Base-by-base conservation (phyloP, 108 stramenopile genomes). In the Discostella stelligeroides region DNA sequence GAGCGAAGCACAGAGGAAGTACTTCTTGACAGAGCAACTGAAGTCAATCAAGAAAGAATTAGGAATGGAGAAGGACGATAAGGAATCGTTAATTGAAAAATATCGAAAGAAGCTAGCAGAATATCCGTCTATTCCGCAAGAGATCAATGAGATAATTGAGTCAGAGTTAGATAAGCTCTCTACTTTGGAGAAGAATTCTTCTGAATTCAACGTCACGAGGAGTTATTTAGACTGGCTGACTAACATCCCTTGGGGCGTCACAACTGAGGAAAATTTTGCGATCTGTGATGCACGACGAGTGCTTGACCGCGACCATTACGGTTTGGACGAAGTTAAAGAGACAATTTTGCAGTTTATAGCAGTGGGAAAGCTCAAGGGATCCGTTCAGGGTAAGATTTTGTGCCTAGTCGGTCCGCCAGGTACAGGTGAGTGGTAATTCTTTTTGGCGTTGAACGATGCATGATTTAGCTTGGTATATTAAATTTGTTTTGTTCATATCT, bases 21-120 rank as follows among this genome's bases (percentile, higher is more conserved):
- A 98, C 82, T 95, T 99, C 68, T 77, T 99, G 42, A 94, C 65
- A 57, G 97, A 99, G 78, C 98, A 99, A 81, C 88, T 98, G 47
- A 98, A 99, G 72, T 90, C 84, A n/a, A 99, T 99, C 76, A 98
- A 99, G 79, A 97, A 97, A 75, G 98, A 98, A 82, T 84, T 99
- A 17, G 98, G 98, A n/a, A 91, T 98, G 84, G 98, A 98, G 70
- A 89, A 88, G 28, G 98, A 99, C 64, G 98, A 97, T 58, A 99
- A 99, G 70, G 96, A 98, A 46, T 91, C 90, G 14, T 68, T 97
- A 21, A 81, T 98, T 58, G 82, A 89, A 54, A 98, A 97, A 73
- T 98, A 86, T 75, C 80, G 92, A 51, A 90, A 93, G 70, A 76
- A 95, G 60, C 46, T 96, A 18, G 66, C 75, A 34, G 82, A 83